Evolutionary conservation across 2,329 filamentous ascomycete species (phyloP).

Genomic region (Botrytis porri): DNA sequence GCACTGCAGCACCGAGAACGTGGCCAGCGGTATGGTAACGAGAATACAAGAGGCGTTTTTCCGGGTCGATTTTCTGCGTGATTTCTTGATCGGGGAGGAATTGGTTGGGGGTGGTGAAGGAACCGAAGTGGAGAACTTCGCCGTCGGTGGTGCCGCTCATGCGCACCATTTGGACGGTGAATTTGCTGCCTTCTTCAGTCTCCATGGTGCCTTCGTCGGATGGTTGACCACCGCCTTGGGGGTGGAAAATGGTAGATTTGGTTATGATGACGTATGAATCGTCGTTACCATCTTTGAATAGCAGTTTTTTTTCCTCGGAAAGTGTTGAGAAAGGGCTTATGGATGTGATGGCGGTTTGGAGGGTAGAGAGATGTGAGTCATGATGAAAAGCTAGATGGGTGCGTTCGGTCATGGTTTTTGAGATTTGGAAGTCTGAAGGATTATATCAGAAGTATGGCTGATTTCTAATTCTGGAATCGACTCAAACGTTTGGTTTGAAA

Average conservation of each 20-base stretch:
- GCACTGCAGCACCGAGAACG: conserved; percentile 66
- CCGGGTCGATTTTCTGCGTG: conserved; percentile 56
- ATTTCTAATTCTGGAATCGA: not conserved
- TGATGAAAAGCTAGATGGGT: conserved; percentile 26
- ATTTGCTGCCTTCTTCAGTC: conserved; percentile 32
- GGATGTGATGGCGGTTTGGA: conserved; percentile 23
- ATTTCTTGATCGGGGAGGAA: conserved; percentile 48
- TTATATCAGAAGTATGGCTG: not conserved
- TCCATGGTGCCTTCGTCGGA: conserved; percentile 62
- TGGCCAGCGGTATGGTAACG: conserved; percentile 73
- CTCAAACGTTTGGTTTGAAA: not conserved
- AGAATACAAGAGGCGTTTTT: conserved; percentile 61
- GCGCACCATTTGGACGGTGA: conserved; percentile 57
- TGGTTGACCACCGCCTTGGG: conserved; percentile 72
- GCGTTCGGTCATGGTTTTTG: not conserved
- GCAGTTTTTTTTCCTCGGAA: conserved; percentile 33
- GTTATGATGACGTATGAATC: conserved; percentile 58
- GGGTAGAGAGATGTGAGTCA: conserved; percentile 21
- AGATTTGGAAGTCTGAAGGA: not conserved
- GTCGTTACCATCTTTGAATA: conserved; percentile 56
- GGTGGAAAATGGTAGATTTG: conserved; percentile 68
- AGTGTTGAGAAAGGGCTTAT: conserved; percentile 27
- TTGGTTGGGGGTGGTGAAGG: conserved; percentile 42
- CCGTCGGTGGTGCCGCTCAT: conserved; percentile 48
- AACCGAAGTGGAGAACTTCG: conserved; percentile 64